Base-by-base conservation (phyloP, 2,329 filamentous ascomycete species). In the Stagonosporopsis cucurbitacearum region DNA sequence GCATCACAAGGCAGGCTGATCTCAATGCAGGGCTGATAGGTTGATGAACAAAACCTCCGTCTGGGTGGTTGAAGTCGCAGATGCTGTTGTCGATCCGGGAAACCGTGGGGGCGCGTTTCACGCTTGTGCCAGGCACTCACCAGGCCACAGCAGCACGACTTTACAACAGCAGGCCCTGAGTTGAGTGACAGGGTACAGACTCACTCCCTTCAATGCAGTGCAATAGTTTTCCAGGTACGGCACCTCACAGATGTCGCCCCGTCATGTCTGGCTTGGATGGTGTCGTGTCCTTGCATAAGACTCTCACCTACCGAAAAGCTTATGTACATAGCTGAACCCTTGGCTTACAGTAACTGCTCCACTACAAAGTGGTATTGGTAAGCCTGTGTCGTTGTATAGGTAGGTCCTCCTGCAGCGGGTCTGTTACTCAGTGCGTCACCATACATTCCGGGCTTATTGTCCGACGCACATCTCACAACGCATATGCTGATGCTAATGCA, bases 201-300 rank as follows among this genome's bases (percentile, higher is more conserved):
- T 19, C 39, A 17, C 23, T 2, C n/a, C 19, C 20, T 7, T 9
- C 11, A 40, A 12, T n/a, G n/a, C 20, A 40, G 12, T 40, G 19
- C 36, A 15, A 40, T 20, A 19, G 8, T 13, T 12, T 17, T 12
- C 25, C 36, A 20, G 9, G 8, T 37, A n/a, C 22, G 5, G 11
- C 8, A 3, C 3, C 4, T 26, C 6, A 32, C 35, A 22, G 3
- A 13, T 45, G 4, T 23, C 9, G 33, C 30, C 20, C 17, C 13
- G 11, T 23, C 15, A n/a, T 12, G 17, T 26, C 3, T 51, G 23
- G 33, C 33, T 39, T 32, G 33, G 7, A n/a, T n/a, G 26, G 4
- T 28, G 50, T 47, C 43, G 50, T 36, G 44, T 25, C 44, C 50
- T 48, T 43, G 50, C 43, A 47, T 47, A 15, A 25, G 17, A 43